phyloP scores from a whole-genome alignment of 2,329 filamentous ascomycete genomes.

The Samsoniella hepiali region DNA sequence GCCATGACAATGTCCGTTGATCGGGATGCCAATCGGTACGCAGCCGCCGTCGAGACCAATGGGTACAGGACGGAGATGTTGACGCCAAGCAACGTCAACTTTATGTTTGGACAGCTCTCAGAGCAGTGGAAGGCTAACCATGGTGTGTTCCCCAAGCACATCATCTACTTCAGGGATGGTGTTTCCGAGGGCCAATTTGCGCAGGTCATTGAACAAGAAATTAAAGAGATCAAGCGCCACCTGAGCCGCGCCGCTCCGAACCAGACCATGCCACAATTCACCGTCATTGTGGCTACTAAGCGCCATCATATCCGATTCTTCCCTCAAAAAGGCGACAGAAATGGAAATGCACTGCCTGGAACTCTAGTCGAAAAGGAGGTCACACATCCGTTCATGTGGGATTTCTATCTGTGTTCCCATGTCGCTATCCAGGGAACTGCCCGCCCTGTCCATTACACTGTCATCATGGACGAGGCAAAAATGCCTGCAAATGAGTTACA shows the following conservation, averaged over 20 bases:
- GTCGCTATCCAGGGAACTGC: slow-evolving; percentile 89
- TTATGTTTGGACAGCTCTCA: slow-evolving; percentile 63
- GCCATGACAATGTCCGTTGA: slow-evolving; percentile 84
- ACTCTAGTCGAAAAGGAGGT: slow-evolving; percentile 84
- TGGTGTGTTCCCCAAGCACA: slow-evolving; percentile 55
- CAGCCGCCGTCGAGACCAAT: slow-evolving; percentile 77
- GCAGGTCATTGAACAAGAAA: slow-evolving; percentile 75
- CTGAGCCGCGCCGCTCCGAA: slow-evolving; percentile 42
- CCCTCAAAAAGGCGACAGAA: slow-evolving; percentile 67
- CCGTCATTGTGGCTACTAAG: slow-evolving; percentile 86
- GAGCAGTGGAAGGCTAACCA: slow-evolving; percentile 61
- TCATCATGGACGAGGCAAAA: slow-evolving; percentile 77
- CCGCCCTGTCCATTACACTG: slow-evolving; percentile 86
- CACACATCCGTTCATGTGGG: slow-evolving; percentile 87
- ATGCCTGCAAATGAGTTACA: slow-evolving; percentile 69
- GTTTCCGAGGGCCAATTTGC: slow-evolving; percentile 84
- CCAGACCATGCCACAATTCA: slow-evolving; percentile 60
- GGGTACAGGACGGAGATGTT: slow-evolving; percentile 80
- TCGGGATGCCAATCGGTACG: slow-evolving; percentile 67
- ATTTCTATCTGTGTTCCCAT: slow-evolving; percentile 68
- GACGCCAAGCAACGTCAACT: slow-evolving; percentile 59
- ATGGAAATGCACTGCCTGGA: slow-evolving; percentile 79
- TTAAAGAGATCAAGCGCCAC: slow-evolving; percentile 63
- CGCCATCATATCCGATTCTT: slow-evolving; percentile 94
- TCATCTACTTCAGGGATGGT: slow-evolving; percentile 93